These are phyloP conservation scores for Viola pubescens DNA, from an alignment of 441 rosid species.

Conservation along the genomic window DNA sequence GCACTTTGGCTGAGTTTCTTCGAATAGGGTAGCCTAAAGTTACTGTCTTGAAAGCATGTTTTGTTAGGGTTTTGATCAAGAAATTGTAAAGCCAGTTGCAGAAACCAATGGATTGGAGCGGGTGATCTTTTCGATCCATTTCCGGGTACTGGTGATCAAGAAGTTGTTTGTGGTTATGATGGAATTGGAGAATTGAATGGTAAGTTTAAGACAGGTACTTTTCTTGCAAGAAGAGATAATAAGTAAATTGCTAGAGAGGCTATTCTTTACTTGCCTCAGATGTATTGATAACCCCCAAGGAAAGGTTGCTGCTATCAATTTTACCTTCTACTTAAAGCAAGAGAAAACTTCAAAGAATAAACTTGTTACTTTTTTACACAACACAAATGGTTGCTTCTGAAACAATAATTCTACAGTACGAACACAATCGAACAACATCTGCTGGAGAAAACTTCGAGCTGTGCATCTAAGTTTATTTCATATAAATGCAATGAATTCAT, in stretches of 20 bases:
- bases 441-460: too few species aligned
- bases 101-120: slow-evolving; percentile 21
- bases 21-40: slow-evolving; percentile 21
- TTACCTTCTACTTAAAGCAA: slow-evolving; percentile 11
- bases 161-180: not conserved
- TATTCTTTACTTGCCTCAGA: slow-evolving; percentile 23
- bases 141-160: not conserved
- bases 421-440: too few species aligned
- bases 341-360: not conserved
- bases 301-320: not conserved
- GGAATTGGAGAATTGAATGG: not conserved
- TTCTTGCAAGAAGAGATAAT: slow-evolving; percentile 19
- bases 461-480: not conserved
- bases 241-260: not conserved
- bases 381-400: too few species aligned
- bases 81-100: slow-evolving; percentile 39
- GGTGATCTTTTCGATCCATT: slow-evolving; percentile 33
- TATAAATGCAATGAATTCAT: not conserved
- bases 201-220: slow-evolving; percentile 5
- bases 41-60: slow-evolving; percentile 28
- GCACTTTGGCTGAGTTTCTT: slow-evolving; percentile 1
- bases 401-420: too few species aligned
- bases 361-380: not conserved
- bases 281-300: not conserved
- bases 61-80: slow-evolving; percentile 20